Evolutionary conservation across 345 rosid genomes (phyloP), one percentile per base, ranked within the genome.

Genomic region (Gossypium australe): DNA sequence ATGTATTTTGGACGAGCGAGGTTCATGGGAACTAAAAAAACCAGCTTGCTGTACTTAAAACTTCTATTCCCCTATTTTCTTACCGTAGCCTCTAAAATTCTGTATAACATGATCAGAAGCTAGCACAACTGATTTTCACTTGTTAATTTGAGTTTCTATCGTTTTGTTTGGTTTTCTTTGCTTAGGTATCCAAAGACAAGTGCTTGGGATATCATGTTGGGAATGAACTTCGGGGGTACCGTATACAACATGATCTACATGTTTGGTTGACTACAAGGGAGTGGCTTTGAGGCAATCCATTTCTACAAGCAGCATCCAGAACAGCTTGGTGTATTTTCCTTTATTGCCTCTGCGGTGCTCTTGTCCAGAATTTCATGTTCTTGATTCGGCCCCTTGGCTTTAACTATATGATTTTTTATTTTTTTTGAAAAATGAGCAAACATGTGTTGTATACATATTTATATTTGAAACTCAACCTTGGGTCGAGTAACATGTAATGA

Each of bases 201-300:
- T 75, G 97, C 98, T 8, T 93, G 94, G 98, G 92, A 89, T 66
- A 91, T 95, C 76, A 95, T 93, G 99, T 59, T 95, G 77, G 98
- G 98, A 72, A 93, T 93, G 98, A 95, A 93, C 74, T 76, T 90
- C 73, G 91, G 99, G 98, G 96, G 97, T 1, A 93, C 98, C 72
- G 82, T 93, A 57, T 93, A 90, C 90, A 95, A 89, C 83, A 49
- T 89, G 78, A 60, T 93, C 58, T 95, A 91, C 86, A 95, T 95
- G 98, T 95, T 95, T 74, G 92, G 91, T 53, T 89, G 85, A 82
- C 93, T 96, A 2, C 74, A 82, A 9, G 96, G 87, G 48, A 89
- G 81, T 4, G 98, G 98, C 12, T 94, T 76, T 24, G 83, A 86
- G 82, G 97, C 97, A 3, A 64, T 86, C 61, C 82, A 80, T 61